Evolutionary conservation across 768 basidiomycete species (phyloP), one percentile per base, ranked within the genome.

Genomic region (Suillus subalutaceus): DNA sequence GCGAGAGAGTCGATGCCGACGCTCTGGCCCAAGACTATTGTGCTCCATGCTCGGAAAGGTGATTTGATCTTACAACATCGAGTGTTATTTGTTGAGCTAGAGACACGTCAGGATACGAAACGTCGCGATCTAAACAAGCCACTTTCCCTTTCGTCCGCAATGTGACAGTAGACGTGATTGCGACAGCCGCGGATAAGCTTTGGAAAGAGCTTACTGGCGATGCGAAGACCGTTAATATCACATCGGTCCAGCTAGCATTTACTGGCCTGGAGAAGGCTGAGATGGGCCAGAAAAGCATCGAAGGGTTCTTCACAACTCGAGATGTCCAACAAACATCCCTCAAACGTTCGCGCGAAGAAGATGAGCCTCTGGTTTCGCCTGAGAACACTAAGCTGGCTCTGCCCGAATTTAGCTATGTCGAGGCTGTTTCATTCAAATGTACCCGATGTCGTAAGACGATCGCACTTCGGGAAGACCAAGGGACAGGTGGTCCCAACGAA

Each of bases 11-110:
- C 80, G 1, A 85, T 85, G 16, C 88, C 92, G 0, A 90, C 89
- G 52, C 72, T 94, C 9, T 97, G 97, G 97, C 97, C 97, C 0
- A 99, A 94, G 78, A 92, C 92, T 0, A 81, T 99, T 55, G 94
- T 91, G 20, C 78, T 99, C 40, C 88, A 90, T 69, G 85, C 88
- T 37, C 83, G 92, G 37, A 89, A 90, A 82, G 90, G 94, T 86
- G 66, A 73, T 65, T 44, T 30, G 48, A 38, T 58, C 35, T 55
- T 55, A 20, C 7, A 10, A n/a, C 43, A 35, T 38, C 20, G 15
- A 0, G 41, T 35, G 15, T 18, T 30, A 50, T 38, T 52, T 2
- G 9, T 10, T 38, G 50, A 64, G 69, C 12, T 71, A n/a, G n/a
- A 66, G 35, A 59, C 12, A 63, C 10, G 46, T 20, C 64, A 92